Conservation (phyloP, 2,329 filamentous ascomycete genomes). For the Talaromyces sp. region DNA sequence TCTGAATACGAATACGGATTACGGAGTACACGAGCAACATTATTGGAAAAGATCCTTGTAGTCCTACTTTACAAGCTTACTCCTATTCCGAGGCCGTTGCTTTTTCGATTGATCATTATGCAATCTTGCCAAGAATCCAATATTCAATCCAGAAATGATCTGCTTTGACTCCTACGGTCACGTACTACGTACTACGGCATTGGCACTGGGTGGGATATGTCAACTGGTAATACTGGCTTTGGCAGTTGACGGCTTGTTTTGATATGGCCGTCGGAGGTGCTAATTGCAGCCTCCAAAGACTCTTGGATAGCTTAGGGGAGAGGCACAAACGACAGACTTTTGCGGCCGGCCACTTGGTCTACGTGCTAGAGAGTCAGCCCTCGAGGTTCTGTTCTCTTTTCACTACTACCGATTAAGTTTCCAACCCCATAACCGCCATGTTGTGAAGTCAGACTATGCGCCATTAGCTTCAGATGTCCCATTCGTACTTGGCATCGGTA, state of each 20-base stretch:
- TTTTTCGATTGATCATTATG: background rate
- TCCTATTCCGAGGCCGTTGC: background rate
- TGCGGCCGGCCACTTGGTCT: background rate
- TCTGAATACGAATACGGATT: no score
- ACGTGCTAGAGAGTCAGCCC: background rate
- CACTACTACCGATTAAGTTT: background rate
- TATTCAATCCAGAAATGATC: background rate
- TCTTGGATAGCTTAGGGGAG: background rate
- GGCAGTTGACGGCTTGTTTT: background rate
- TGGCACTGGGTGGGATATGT: background rate
- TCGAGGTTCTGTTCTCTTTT: background rate
- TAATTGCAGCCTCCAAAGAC: background rate
- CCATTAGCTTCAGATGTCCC: background rate
- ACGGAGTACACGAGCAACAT: no score
- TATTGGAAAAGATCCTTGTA: background rate
- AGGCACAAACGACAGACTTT: background rate
- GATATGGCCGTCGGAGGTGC: background rate
- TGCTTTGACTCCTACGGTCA: background rate
- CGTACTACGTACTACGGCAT: no score
- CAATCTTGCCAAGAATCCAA: background rate
- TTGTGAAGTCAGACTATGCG: background rate
- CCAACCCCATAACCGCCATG: background rate
- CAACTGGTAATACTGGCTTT: background rate
- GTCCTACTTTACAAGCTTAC: background rate
- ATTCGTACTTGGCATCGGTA: conserved; percentile 46